Evolutionary conservation across 164 flowering plant genomes (phyloP), one percentile per base, ranked within the genome.

Genomic region (Platanus orientalis): DNA sequence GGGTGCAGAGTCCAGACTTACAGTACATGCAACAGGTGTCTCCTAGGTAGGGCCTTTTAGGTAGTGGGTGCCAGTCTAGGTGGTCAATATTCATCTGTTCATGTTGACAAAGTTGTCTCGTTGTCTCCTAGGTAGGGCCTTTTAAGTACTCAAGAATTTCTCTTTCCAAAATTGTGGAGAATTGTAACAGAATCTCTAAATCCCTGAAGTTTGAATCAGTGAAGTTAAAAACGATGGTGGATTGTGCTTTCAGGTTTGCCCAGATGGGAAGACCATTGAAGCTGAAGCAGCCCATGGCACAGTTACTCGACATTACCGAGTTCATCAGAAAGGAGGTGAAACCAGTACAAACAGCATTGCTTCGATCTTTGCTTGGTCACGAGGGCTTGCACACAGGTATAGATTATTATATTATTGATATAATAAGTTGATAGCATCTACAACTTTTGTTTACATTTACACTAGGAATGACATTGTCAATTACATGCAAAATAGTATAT

Each of bases 221-320:
- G n/a, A n/a, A n/a, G n/a, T n/a, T n/a, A n/a, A n/a, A n/a, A n/a
- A n/a, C n/a, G 42, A 36, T 1, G 10, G 12, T 36, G 9, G 9
- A 14, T 36, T 36, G 42, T 7, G 4, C 26, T 26, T 77, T 56
- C 81, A 93, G 98, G 89, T 90, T 4, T 94, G 98, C 73, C 98
- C 98, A 60, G 98, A 94, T 83, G 98, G 98, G 26, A 90, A 86
- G 77, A 94, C 98, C 59, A 94, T 94, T 53, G 97, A 94, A 79
- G 92, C 98, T 64, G 98, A 94, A 81, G 98, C 98, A 50, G 98
- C 98, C 40, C 98, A 94, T 84, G 98, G 98, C 11, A 94, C 98
- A 45, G 98, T 94, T 26, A 94, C 98, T 11, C 96, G 98, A 29
- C 98, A 94, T 78, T 94, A 64, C 75, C 78, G 98, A 29, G 96